Conservation (phyloP, 805 yeast genomes). For the Teunomyces tritomae region DNA sequence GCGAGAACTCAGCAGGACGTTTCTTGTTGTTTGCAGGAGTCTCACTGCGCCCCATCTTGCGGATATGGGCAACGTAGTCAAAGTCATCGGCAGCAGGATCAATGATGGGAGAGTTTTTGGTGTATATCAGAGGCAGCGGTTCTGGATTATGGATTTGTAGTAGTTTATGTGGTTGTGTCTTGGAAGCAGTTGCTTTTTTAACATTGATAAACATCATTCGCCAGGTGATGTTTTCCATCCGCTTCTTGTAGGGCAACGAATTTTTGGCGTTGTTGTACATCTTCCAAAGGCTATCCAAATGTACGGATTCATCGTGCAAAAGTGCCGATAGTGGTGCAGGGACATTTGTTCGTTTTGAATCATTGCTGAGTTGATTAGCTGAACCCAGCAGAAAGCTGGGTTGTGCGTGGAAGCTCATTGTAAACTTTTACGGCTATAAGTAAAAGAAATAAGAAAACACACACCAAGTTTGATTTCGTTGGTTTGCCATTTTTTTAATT, state of each 20-base stretch:
- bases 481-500: not conserved
- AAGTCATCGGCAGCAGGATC: slow-evolving; percentile 54
- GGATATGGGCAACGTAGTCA: slow-evolving; percentile 64
- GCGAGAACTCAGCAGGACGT: slow-evolving; percentile 23
- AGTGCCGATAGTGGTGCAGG: slow-evolving; percentile 1
- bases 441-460: not conserved
- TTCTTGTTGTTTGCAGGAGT: slow-evolving; percentile 11
- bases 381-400: not conserved
- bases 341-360: not conserved
- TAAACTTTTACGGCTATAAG: not conserved
- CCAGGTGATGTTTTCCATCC: slow-evolving; percentile 89
- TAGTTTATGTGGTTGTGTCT: slow-evolving; percentile 9
- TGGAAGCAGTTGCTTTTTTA: slow-evolving; percentile 6
- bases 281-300: slow-evolving; percentile 53
- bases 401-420: not conserved
- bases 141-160: not conserved
- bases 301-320: not conserved
- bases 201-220: slow-evolving; percentile 65
- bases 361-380: not conserved
- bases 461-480: not conserved
- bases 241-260: slow-evolving; percentile 65
- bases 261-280: slow-evolving; percentile 78
- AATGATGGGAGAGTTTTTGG: slow-evolving; percentile 9
- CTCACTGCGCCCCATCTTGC: slow-evolving; percentile 49
- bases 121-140: not conserved